Evolutionary conservation across 306 rosid species (phyloP), one percentile per base, ranked within the genome.

Genomic region (Arachis stenosperma): DNA sequence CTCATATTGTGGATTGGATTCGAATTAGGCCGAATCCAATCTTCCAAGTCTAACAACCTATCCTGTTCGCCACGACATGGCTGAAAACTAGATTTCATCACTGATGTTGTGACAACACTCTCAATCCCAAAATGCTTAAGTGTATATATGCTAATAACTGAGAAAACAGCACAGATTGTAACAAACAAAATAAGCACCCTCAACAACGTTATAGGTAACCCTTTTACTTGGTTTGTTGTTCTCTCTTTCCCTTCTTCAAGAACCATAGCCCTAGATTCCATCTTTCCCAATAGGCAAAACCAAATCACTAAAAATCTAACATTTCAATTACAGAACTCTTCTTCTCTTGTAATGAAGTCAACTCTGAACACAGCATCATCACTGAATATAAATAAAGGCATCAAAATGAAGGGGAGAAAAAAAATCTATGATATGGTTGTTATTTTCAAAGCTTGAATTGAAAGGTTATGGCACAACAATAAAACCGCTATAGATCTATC

Each of bases 221-320:
- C 85, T 83, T 86, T 91, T 7, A 82, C 52, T 57, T 81, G 93
- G 69, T 61, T 83, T 33, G 78, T 48, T 73, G 78, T 48, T 73
- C 97, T 81, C 59, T 88, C 91, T 69, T 87, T 88, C 59, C 96
- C 97, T 82, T 91, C 98, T 82, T 95, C 99, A 54, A 82, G 27
- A 27, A 88, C 75, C 78, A 73, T 74, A 65, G 57, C 96, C 79
- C 96, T 85, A 27, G 89, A 82, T 62, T 89, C 96, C 97, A 94
- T 91, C 85, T 80, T 80, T 76, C 66, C 73, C 1, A 44, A 3
- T 50, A 73, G 41, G 9, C 29, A 13, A 58, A 71, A 6, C 8
- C 0, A 51, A 9, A 15, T 43, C n/a, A 5, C 39, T 8, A 1
- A 61, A 39, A 67, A 15, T 12, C 50, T 57, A 64, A 12, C 73